A percentile compares a stretch with the other conserved stretches of the same genome.
Conservation (phyloP, 2,329 filamentous ascomycete species). For the Colletotrichum tropicale region DNA sequence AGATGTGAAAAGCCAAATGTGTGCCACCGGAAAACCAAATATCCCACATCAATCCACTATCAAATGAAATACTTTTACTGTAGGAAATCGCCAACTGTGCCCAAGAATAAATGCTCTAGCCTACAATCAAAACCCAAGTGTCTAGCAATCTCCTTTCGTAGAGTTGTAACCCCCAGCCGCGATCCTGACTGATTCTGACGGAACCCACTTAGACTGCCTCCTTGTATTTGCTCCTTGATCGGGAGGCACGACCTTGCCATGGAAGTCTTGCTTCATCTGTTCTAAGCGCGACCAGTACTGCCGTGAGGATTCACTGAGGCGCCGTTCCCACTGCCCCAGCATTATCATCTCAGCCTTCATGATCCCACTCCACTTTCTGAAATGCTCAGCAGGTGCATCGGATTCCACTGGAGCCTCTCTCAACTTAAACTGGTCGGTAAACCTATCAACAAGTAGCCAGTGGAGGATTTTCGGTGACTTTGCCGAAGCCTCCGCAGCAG, state of each 20-base stretch:
- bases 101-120: too few relatives aligned
- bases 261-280: rapidly evolving
- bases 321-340: background rate
- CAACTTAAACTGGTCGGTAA: rapidly evolving
- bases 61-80: too few relatives aligned
- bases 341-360: background rate
- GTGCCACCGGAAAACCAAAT: too few relatives aligned
- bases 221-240: background rate
- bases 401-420: rapidly evolving
- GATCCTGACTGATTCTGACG: background rate
- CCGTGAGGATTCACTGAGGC: rapidly evolving
- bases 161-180: background rate
- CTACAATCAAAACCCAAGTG: too few relatives aligned
- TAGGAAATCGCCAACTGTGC: too few relatives aligned
- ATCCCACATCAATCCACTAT: too few relatives aligned
- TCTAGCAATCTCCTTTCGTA: too few relatives aligned
- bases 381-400: rapidly evolving
- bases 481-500: too few relatives aligned
- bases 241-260: background rate
- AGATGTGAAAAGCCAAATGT: too few relatives aligned
- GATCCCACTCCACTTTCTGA: background rate
- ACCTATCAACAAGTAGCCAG: background rate
- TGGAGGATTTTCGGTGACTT: too few relatives aligned
- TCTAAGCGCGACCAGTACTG: background rate
- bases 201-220: background rate